Percentiles rank a stretch among this genome's conserved stretches.
These are phyloP conservation scores for Entophlyctis luteolus DNA, from an alignment of 192 early-diverging fungal genomes.

Conservation along the genomic window DNA sequence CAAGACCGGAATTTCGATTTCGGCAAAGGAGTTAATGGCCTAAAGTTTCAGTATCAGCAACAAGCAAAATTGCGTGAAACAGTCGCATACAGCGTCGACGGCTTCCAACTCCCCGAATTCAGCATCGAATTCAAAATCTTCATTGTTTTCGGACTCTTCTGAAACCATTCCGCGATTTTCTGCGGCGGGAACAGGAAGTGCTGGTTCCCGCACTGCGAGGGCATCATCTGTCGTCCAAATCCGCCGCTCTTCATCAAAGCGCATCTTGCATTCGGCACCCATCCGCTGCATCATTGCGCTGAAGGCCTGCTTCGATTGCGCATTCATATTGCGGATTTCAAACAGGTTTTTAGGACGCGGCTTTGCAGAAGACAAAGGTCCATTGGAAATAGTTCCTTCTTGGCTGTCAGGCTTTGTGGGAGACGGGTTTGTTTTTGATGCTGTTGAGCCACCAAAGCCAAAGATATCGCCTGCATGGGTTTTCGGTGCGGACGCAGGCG, in stretches of 20 bases:
- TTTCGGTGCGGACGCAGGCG: background rate
- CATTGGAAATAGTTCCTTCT: background rate
- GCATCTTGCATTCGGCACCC: constrained; percentile 28
- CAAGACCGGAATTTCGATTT: background rate
- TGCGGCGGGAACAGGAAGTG: background rate
- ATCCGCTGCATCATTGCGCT: constrained; percentile 29
- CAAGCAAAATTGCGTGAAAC: background rate
- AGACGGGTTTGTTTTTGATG: background rate
- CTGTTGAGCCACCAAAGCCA: background rate
- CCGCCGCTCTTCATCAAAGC: constrained; percentile 22
- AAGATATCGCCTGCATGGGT: background rate
- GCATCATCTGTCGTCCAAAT: constrained; percentile 27
- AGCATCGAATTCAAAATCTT: background rate
- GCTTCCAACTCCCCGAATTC: background rate
- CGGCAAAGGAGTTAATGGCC: background rate
- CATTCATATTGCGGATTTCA: constrained; percentile 14
- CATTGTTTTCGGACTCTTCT: background rate
- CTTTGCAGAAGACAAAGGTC: background rate
- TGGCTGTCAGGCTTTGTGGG: background rate
- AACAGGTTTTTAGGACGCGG: background rate
- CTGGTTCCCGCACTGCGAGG: background rate
- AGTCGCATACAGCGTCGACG: background rate
- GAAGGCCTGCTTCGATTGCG: background rate
- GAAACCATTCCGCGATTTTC: background rate
- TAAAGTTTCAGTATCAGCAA: background rate